Base-by-base conservation (phyloP, 331 rosid genomes). In the Malus hybrid region DNA sequence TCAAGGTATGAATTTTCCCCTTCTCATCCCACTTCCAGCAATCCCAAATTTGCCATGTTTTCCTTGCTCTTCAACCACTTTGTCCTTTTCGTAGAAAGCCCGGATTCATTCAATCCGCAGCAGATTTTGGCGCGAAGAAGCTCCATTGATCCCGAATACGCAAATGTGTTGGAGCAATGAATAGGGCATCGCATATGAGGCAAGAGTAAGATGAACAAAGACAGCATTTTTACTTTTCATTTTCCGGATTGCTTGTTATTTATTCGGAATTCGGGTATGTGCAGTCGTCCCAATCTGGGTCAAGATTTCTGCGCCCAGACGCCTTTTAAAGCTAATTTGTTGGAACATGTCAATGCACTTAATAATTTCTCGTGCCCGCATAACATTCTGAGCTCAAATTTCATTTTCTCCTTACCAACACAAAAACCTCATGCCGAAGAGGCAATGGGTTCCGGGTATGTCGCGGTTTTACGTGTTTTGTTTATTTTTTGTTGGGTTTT, bases 281-380 rank as follows among this genome's bases (percentile, higher is more conserved):
- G 69, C 87, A 86, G 92, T 77, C 78, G 31, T 64, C 31, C 76
- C 78, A 74, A 75, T 74, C 69, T 79, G 56, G 77, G 80, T 3
- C 60, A 42, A 24, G 87, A 61, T 78, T 52, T n/a, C 9, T 20
- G 14, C 50, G 70, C 66, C 74, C 86, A 65, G 55, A 80, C 76
- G 28, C 73, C 68, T 71, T 90, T 92, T 7, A 86, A 78, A 81
- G 82, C 77, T 76, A 86, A 87, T 83, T 92, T 89, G 94, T 71
- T 24, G 75, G 87, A 85, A 56, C 99, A 94, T 79, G 73, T 82
- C 29, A 83, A 82, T 31, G 89, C 91, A 34, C 96, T 84, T 24
- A 72, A 86, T 10, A 83, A 86, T 80, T 94, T 92, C 91, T 82
- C 88, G 3, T 71, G 71, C 81, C 96, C 88, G 36, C 69, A 76